Percentiles rank a stretch among this genome's conserved stretches.
phyloP scores from a whole-genome alignment of 768 basidiomycete species.

The Boletus huronensis region DNA sequence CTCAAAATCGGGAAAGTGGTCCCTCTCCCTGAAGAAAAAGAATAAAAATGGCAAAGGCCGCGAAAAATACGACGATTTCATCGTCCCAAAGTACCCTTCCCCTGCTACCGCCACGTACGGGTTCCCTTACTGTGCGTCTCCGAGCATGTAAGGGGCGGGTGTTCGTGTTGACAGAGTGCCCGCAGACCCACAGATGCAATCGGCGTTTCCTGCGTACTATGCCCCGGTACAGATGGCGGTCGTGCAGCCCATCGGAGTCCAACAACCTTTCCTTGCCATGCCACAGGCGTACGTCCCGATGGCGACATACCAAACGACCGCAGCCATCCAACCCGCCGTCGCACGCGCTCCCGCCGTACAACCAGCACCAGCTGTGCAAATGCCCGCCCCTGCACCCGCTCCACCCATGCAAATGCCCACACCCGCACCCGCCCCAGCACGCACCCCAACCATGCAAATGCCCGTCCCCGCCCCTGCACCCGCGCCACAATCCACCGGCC shows the following conservation, averaged over 20 bases:
- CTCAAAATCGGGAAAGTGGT: conserved; percentile 18
- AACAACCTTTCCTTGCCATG: conserved; percentile 30
- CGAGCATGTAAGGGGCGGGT: background rate
- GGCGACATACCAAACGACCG: conserved; percentile 16
- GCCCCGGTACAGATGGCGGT: conserved; percentile 26
- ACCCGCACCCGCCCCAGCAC: background rate
- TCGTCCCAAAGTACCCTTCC: conserved; percentile 13
- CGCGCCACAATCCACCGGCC: background rate
- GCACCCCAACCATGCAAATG: conserved; percentile 1
- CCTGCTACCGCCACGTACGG: conserved; percentile 11
- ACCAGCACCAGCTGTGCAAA: conserved; percentile 7
- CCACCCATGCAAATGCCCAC: conserved; percentile 17
- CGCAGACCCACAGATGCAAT: conserved; percentile 25
- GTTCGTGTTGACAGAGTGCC: conserved; percentile 9
- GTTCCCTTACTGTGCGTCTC: conserved; percentile 25
- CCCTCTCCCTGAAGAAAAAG: conserved; percentile 13
- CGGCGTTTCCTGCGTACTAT: conserved; percentile 28
- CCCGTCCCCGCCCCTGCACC: background rate
- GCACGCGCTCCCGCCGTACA: conserved; percentile 1
- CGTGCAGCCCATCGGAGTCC: conserved; percentile 19
- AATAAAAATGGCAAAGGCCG: conserved; percentile 18
- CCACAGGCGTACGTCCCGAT: conserved; percentile 28
- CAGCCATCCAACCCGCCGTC: conserved; percentile 12
- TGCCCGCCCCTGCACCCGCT: conserved; percentile 11
- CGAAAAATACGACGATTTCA: conserved; percentile 19